Percentiles rank a stretch among this genome's conserved stretches.
These are phyloP conservation scores for Calonectria leucothoes DNA, from an alignment of 2,329 filamentous ascomycete species.

Conservation along the genomic window DNA sequence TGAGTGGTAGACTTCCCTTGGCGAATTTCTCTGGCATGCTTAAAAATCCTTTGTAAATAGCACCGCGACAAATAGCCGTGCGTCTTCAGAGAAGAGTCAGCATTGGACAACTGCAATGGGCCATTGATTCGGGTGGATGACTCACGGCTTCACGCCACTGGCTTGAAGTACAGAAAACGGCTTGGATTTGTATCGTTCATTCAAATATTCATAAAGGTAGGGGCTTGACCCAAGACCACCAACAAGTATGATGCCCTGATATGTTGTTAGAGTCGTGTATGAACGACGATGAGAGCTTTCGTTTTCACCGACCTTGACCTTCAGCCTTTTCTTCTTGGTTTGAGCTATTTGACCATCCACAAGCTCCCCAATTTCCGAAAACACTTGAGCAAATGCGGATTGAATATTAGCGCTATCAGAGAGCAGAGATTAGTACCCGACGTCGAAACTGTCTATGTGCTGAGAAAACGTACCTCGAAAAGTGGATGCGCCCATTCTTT, in stretches of 20 bases:
- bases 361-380: background rate
- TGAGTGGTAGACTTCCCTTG: background rate
- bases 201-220: background rate
- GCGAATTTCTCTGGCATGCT: background rate
- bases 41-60: constrained; percentile 2
- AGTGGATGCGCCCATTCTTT: background rate
- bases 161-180: background rate
- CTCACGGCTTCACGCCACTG: background rate
- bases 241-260: background rate
- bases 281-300: fast-evolving
- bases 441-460: background rate
- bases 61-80: background rate
- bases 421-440: background rate
- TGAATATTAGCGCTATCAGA: background rate
- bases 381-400: background rate
- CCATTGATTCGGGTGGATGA: background rate
- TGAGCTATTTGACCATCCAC: background rate
- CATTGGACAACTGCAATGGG: background rate
- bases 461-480: background rate
- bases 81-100: background rate
- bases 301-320: background rate
- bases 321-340: background rate
- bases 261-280: background rate
- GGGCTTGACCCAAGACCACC: background rate
- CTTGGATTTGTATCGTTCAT: background rate